A percentile compares a stretch with the other conserved stretches of the same genome.
These are phyloP conservation scores for Maudiozyma serrabonitensis DNA, from an alignment of 805 yeast genomes.

Conservation along the genomic window DNA sequence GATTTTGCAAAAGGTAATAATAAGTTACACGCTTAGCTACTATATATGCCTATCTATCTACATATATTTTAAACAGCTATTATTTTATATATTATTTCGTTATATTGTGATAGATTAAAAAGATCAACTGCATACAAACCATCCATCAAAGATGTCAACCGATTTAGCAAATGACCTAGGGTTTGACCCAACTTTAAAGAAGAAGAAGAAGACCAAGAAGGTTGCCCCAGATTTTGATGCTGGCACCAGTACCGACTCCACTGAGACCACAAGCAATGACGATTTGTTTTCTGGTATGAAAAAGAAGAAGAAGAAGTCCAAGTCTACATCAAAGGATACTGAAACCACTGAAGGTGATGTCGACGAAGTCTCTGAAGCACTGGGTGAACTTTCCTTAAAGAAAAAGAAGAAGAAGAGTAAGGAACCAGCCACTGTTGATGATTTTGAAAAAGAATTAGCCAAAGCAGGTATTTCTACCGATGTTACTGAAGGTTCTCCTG, in stretches of 20 bases:
- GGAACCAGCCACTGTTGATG: constrained; percentile 50
- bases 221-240: constrained; percentile 33
- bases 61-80: neutral
- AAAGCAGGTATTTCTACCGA: constrained; percentile 74
- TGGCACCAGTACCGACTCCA: constrained; percentile 26
- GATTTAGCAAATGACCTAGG: constrained; percentile 38
- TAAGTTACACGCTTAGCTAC: too few species aligned
- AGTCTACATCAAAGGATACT: constrained; percentile 28
- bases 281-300: constrained; percentile 73
- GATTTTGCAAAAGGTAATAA: neutral
- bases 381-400: constrained; percentile 65
- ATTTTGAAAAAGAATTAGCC: constrained; percentile 82
- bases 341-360: constrained; percentile 18
- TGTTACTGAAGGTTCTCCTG: constrained; percentile 26
- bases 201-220: constrained; percentile 66
- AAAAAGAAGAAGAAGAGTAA: constrained; percentile 74
- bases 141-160: constrained; percentile 16
- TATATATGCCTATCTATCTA: too few species aligned
- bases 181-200: constrained; percentile 66
- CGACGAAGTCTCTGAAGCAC: constrained; percentile 46
- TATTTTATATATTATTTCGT: neutral
- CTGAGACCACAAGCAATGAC: constrained; percentile 33
- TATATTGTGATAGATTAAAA: neutral
- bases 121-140: neutral
- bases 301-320: constrained; percentile 74